Evolutionary conservation across 148 eudicot species (phyloP).

Genomic region (Suaeda aralocaspica): DNA sequence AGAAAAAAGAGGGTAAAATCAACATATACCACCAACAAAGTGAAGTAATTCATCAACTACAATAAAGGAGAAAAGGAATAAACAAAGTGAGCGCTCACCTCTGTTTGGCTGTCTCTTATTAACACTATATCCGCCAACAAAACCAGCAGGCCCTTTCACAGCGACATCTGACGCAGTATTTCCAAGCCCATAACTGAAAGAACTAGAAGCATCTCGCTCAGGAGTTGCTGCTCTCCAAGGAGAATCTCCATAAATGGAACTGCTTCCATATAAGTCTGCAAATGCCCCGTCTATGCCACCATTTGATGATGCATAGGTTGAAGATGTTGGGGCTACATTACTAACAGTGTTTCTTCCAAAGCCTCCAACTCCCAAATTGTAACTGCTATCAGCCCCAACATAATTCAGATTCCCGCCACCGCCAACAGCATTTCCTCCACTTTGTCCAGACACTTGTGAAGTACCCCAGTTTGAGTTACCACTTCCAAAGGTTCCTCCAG

Average conservation of each 20-base stretch:
- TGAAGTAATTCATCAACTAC: background rate
- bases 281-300: conserved; percentile 53
- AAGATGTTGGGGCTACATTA: conserved; percentile 39
- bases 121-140: conserved; percentile 56
- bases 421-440: conserved; percentile 35
- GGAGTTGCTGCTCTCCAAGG: conserved; percentile 59
- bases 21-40: no score
- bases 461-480: conserved; percentile 48
- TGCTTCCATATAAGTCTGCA: conserved; percentile 53
- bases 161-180: conserved; percentile 41
- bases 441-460: conserved; percentile 38
- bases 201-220: conserved; percentile 50
- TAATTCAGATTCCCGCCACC: conserved; percentile 47
- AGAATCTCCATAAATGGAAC: conserved; percentile 47
- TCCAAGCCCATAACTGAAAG: conserved; percentile 59
- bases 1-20: background rate
- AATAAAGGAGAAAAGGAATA: background rate
- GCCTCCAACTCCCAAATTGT: conserved; percentile 42
- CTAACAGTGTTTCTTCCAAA: conserved; percentile 45
- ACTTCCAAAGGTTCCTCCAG: conserved; percentile 35
- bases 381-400: conserved; percentile 42
- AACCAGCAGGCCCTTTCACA: conserved; percentile 45
- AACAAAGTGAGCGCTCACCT: conserved; percentile 38
- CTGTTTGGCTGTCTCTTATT: conserved; percentile 50
- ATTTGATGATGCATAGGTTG: conserved; percentile 41